These are phyloP conservation scores for Tetracladium setigerum DNA, from an alignment of 495 filamentous ascomycete species.

Conservation along the genomic window DNA sequence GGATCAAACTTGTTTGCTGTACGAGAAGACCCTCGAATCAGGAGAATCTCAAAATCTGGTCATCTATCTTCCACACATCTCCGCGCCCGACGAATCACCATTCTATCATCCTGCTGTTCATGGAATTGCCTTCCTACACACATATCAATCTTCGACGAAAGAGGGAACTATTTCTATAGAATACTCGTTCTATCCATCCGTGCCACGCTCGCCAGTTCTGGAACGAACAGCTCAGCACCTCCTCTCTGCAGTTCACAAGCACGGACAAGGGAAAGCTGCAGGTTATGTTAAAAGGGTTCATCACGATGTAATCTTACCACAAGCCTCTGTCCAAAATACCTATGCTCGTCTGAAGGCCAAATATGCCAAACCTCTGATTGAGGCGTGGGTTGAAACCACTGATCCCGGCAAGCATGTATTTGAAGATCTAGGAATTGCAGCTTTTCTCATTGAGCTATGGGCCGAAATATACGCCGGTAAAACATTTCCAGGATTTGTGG, in stretches of 20 bases:
- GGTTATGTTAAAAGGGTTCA: conserved; percentile 69
- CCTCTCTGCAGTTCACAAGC: conserved; percentile 65
- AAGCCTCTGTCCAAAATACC: conserved; percentile 66
- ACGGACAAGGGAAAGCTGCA: conserved; percentile 53
- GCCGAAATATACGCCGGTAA: conserved; percentile 61
- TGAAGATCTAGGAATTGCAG: conserved; percentile 86
- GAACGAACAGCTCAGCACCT: conserved; percentile 64
- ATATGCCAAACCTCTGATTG: conserved; percentile 61
- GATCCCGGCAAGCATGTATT: conserved; percentile 90
- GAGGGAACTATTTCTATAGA: conserved; percentile 56
- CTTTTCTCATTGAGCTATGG: conserved; percentile 93
- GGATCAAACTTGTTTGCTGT: conserved; percentile 75
- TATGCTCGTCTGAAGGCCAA: conserved; percentile 73
- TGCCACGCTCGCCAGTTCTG: conserved; percentile 42
- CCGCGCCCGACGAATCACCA: conserved; percentile 54
- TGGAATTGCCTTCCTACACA: conserved; percentile 66
- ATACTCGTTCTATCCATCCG: conserved; percentile 52
- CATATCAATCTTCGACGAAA: conserved; percentile 33
- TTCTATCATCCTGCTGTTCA: conserved; percentile 79
- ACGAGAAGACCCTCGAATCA: conserved; percentile 21
- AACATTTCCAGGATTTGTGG: conserved; percentile 81
- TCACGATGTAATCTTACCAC: conserved; percentile 69
- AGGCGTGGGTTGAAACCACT: conserved; percentile 74
- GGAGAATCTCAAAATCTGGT: conserved; percentile 44
- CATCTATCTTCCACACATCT: conserved; percentile 72